Evolutionary conservation across 306 rosid genomes (phyloP).

Genomic region (Crotalaria pallida): DNA sequence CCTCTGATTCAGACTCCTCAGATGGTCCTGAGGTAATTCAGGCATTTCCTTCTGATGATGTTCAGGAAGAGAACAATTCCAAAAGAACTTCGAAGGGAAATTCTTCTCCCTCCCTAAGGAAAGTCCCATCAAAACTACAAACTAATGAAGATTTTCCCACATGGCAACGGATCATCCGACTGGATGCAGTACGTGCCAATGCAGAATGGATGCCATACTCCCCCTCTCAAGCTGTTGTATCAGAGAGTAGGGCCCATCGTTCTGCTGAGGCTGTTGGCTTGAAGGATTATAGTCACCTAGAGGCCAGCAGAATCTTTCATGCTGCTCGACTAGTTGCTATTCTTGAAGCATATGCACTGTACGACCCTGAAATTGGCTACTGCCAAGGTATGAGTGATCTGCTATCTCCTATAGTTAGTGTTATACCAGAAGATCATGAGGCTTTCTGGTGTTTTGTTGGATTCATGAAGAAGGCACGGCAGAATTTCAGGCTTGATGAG

Average conservation of each 20-base stretch:
- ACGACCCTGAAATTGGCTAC: constrained; percentile 96
- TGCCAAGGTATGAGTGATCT: constrained; percentile 99
- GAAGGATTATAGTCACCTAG: constrained; percentile 89
- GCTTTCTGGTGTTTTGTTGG: constrained; percentile 99
- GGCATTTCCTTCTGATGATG: constrained; percentile 52
- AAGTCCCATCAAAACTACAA: constrained; percentile 41
- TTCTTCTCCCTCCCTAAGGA: constrained; percentile 49
- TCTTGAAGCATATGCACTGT: constrained; percentile 95
- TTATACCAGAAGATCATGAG: constrained; percentile 81
- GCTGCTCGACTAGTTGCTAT: constrained; percentile 93
- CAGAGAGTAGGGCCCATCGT: constrained; percentile 58
- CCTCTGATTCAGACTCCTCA: constrained; percentile 85
- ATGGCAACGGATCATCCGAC: constrained; percentile 96
- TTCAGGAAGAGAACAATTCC: constrained; percentile 48
- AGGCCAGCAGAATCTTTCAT: constrained; percentile 77
- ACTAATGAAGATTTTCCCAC: constrained; percentile 75
- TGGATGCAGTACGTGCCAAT: constrained; percentile 93
- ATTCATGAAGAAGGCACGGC: constrained; percentile 98
- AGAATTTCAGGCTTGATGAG: constrained; percentile 97
- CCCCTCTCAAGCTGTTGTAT: constrained; percentile 58
- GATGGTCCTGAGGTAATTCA: constrained; percentile 76
- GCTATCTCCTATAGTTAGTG: constrained; percentile 84
- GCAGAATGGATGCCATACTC: constrained; percentile 78
- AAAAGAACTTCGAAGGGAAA: constrained; percentile 44
- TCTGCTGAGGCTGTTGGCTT: constrained; percentile 89